Evolutionary conservation across 495 filamentous ascomycete genomes (phyloP).

Genomic region (Tuber magnatum): DNA sequence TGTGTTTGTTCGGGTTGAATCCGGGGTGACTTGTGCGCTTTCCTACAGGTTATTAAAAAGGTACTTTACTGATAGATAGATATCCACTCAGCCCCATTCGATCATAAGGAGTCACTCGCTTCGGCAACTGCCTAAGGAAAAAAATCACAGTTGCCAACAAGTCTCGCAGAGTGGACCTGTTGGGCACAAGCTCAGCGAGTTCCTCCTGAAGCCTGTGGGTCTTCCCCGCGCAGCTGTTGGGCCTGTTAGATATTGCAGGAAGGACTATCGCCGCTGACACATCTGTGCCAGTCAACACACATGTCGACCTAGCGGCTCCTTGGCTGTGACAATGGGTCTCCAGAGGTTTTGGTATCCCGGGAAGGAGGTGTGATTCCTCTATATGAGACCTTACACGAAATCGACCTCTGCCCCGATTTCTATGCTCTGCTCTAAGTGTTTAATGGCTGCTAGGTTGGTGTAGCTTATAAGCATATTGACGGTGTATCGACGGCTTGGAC

Average conservation of each 20-base stretch:
- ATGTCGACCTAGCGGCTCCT: not conserved
- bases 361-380: no score
- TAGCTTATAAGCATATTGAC: no score
- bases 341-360: not conserved
- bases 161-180: not conserved
- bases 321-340: not conserved
- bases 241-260: no score
- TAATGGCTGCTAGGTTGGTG: no score
- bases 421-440: no score
- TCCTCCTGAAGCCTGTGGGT: not conserved
- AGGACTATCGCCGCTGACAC: no score
- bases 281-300: not conserved
- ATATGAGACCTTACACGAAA: no score
- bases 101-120: not conserved
- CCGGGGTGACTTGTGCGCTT: not conserved
- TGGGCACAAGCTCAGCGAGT: not conserved
- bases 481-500: no score
- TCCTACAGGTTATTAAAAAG: not conserved
- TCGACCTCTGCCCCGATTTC: no score
- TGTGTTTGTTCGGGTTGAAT: not conserved
- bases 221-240: no score
- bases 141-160: not conserved
- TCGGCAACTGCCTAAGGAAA: no score
- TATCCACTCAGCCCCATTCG: not conserved
- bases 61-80: not conserved